Evolutionary conservation across 371 early-diverging fungal species (phyloP), one percentile per base, ranked within the genome.

Genomic region (Mortierella sp.): DNA sequence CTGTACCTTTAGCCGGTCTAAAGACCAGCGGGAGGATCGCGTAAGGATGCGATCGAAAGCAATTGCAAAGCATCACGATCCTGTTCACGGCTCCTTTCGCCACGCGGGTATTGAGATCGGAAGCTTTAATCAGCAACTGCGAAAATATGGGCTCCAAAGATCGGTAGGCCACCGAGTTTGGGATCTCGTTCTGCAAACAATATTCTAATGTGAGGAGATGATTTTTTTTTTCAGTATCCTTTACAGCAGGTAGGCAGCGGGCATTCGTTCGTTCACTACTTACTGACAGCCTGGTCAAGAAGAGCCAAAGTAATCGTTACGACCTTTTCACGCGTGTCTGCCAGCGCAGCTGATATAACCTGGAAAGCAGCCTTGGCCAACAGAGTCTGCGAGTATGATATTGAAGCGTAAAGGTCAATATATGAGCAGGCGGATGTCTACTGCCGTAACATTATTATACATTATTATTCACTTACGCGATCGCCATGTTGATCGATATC

Each of bases 281-380:
- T 86, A 87, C 89, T 72, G 34, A 82, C 87, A 32, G 87, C 64
- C 19, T 86, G 79, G 28, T 86, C 83, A 83, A 87, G 90, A 6
- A 90, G 65, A 4, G 80, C 56, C 27, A 91, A 62, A 4, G 87
- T 78, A 27, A 83, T 52, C 11, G 75, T 68, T 9, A 86, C 70
- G 14, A 86, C 81, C 24, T 86, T 72, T 63, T 92, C 93, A 19
- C 91, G 80, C 12, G 84, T 83, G 65, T 93, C 93, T 55, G 85
- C 87, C 21, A 92, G 57, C 1, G 82, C 87, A 34, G 83, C 83
- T 54, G 82, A 81, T 23, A 92, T 80, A 57, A 90, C 80, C 72
- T 85, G 82, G 26, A 90, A 81, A 4, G 82, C 75, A 0, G 91
- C 92, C 21, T 82, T 82, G 0, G 88, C 78, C 43, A 90, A 82